Conservation (phyloP, 768 basidiomycete genomes). For the Erythrobasidium yunnanense region DNA sequence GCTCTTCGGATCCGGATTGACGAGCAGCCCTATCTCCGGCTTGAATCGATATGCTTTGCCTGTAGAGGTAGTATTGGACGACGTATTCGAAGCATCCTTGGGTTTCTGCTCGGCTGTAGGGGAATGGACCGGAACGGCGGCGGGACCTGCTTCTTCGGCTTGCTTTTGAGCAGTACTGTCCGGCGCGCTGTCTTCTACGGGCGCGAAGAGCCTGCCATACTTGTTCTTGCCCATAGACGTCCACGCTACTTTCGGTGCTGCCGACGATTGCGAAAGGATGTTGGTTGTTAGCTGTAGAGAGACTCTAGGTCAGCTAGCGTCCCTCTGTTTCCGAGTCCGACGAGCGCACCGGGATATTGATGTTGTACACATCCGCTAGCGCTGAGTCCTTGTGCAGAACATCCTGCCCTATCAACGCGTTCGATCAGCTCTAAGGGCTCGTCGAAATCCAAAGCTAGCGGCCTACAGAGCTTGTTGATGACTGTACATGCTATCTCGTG, state of each 20-base stretch:
- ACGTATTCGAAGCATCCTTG: background rate
- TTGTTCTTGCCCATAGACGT: conserved; percentile 16
- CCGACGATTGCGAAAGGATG: conserved; percentile 14
- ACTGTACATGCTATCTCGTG: conserved; percentile 59
- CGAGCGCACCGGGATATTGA: conserved; percentile 18
- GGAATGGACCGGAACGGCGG: conserved; percentile 6
- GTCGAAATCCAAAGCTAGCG: no score
- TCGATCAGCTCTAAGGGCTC: no score
- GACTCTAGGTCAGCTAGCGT: background rate
- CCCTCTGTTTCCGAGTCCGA: background rate
- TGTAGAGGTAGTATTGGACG: background rate
- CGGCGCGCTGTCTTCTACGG: background rate
- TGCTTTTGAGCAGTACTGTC: background rate
- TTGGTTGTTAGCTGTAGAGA: background rate
- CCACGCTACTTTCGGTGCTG: conserved; percentile 7
- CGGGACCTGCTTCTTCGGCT: background rate
- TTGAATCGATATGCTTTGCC: conserved; percentile 5
- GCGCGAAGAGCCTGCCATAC: conserved; percentile 26
- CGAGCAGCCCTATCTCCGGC: conserved; percentile 23
- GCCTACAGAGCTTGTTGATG: conserved; percentile 63
- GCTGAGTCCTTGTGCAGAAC: conserved; percentile 44
- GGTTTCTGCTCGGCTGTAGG: background rate
- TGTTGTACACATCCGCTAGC: conserved; percentile 68
- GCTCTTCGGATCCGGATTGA: conserved; percentile 12
- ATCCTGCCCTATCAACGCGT: conserved; percentile 60